These are phyloP conservation scores for Boletus reticuloceps DNA, from an alignment of 768 basidiomycete genomes.

Conservation along the genomic window DNA sequence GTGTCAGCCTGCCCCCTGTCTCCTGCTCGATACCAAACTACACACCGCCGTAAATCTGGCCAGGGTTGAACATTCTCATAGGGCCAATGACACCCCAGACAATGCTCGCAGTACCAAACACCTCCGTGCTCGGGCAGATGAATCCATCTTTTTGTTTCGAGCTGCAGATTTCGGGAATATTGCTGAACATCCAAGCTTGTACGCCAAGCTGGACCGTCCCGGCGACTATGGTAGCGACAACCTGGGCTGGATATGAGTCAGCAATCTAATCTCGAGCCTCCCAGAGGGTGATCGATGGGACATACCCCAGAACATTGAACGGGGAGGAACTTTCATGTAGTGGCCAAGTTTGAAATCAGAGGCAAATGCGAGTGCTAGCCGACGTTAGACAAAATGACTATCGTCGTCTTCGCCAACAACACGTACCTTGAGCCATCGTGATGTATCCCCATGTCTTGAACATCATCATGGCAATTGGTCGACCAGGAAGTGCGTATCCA, in stretches of 20 bases:
- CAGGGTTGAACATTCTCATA: slow-evolving; percentile 61
- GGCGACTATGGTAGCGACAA: slow-evolving; percentile 58
- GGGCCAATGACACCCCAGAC: slow-evolving; percentile 86
- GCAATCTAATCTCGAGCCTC: neutral
- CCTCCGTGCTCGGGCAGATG: slow-evolving; percentile 66
- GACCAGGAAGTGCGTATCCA: slow-evolving; percentile 55
- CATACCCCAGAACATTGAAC: slow-evolving; percentile 60
- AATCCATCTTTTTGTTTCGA: slow-evolving; percentile 45
- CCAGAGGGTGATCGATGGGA: neutral
- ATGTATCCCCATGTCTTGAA: slow-evolving; percentile 76
- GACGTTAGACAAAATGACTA: neutral
- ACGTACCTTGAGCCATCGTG: slow-evolving; percentile 47
- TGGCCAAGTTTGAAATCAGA: slow-evolving; percentile 77
- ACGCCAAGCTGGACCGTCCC: slow-evolving; percentile 68
- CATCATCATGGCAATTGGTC: slow-evolving; percentile 79
- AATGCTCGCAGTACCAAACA: slow-evolving; percentile 78
- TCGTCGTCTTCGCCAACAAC: neutral
- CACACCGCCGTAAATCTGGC: slow-evolving; percentile 55
- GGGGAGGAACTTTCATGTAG: slow-evolving; percentile 67
- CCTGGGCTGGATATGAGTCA: slow-evolving; percentile 37
- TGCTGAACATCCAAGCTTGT: slow-evolving; percentile 57
- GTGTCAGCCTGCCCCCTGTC: neutral
- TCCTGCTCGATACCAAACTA: neutral
- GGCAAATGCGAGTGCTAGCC: slow-evolving; percentile 56
- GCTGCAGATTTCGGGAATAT: slow-evolving; percentile 37